A percentile compares a stretch with the other conserved stretches of the same genome.
phyloP scores from a whole-genome alignment of 2,329 filamentous ascomycete genomes.

The Stachybotrys elegans region DNA sequence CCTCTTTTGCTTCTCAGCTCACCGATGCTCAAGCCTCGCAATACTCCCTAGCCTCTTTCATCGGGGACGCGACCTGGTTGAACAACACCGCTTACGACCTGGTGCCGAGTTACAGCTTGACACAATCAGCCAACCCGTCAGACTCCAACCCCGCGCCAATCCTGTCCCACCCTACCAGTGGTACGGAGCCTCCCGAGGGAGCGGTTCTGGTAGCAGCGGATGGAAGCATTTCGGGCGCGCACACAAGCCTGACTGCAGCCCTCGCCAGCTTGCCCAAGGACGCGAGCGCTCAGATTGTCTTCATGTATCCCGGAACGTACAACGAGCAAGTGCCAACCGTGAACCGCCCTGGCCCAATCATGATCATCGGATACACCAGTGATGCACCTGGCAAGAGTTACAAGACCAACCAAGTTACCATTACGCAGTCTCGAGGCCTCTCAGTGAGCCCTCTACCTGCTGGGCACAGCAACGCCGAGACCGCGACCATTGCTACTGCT shows the following conservation, averaged over 20 bases:
- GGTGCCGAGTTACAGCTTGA: too few species aligned
- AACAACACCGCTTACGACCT: conserved; percentile 53
- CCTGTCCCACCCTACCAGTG: conserved; percentile 32
- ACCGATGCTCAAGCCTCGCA: too few species aligned
- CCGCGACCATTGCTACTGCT: conserved; percentile 37
- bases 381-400: conserved; percentile 45
- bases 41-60: too few species aligned
- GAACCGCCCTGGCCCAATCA: conserved; percentile 37
- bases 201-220: conserved; percentile 35
- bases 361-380: conserved; percentile 53
- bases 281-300: conserved; percentile 25
- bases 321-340: conserved; percentile 53
- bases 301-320: conserved; percentile 45
- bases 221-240: conserved; percentile 18
- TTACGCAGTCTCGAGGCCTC: conserved; percentile 29
- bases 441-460: conserved; percentile 41
- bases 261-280: conserved; percentile 19
- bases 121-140: too few species aligned
- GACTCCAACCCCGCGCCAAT: conserved; percentile 17
- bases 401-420: conserved; percentile 51
- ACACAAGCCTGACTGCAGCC: conserved; percentile 21
- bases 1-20: too few species aligned
- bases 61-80: too few species aligned
- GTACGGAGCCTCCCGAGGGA: conserved; percentile 31
- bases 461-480: conserved; percentile 48